phyloP scores from a whole-genome alignment of 805 yeast genomes.

The Candida rishiriensis region DNA sequence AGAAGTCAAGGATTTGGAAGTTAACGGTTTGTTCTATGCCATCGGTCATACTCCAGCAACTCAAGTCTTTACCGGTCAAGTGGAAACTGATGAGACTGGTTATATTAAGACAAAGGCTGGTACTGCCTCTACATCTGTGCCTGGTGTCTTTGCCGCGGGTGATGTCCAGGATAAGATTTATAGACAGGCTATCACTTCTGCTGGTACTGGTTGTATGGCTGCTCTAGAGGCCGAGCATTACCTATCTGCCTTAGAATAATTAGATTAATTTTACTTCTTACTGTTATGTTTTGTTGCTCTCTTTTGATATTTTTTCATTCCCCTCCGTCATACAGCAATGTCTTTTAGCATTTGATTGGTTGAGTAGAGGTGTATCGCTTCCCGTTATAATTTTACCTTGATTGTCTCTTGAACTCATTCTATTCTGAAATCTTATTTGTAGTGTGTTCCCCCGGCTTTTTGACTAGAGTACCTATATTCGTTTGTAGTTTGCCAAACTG shows the following conservation, averaged over 20 bases:
- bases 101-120: constrained; percentile 91
- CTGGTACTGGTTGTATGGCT: constrained; percentile 99
- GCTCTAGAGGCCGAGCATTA: constrained; percentile 91
- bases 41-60: constrained; percentile 98
- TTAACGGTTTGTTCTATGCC: constrained; percentile 94
- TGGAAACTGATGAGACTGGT: constrained; percentile 83
- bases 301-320: too few species aligned
- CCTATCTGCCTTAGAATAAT: constrained; percentile 48
- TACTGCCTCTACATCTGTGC: constrained; percentile 74
- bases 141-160: constrained; percentile 97
- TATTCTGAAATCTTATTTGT: too few species aligned
- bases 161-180: constrained; percentile 96
- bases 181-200: constrained; percentile 98
- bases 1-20: constrained; percentile 63
- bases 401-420: too few species aligned
- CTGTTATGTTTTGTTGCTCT: not conserved
- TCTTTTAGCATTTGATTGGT: too few species aligned
- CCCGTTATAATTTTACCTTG: too few species aligned
- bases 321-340: too few species aligned
- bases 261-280: not conserved
- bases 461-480: too few species aligned
- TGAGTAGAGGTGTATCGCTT: too few species aligned
- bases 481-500: too few species aligned
- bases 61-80: constrained; percentile 65
- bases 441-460: too few species aligned